Percentiles rank a stretch among this genome's conserved stretches.
Conservation (phyloP, 352 stramenopile species). For the Phytophthora sp. region DNA sequence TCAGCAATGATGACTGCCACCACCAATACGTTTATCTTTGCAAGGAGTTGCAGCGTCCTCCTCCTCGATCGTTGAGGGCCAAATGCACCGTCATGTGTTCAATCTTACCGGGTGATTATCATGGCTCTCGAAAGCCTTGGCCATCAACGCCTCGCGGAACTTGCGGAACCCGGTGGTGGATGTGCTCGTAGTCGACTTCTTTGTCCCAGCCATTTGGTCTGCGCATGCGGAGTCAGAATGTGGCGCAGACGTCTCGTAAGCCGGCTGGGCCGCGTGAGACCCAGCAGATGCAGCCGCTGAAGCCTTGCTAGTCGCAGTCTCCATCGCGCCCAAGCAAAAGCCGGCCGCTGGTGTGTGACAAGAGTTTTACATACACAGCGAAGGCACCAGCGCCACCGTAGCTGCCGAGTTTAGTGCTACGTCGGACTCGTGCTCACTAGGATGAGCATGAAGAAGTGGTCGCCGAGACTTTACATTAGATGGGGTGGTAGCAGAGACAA, state of each 20-base stretch:
- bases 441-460: too few relatives aligned
- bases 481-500: too few relatives aligned
- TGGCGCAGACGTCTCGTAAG: conserved; percentile 9
- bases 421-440: too few relatives aligned
- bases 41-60: not conserved
- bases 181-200: conserved; percentile 15
- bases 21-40: not conserved
- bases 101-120: conserved; percentile 52
- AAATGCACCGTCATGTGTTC: not conserved
- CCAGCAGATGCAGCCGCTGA: conserved; percentile 24
- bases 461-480: too few relatives aligned
- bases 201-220: not conserved
- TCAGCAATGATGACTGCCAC: not conserved
- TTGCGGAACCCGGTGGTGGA: conserved; percentile 51
- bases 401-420: conserved; percentile 8
- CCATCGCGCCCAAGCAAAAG: conserved; percentile 3
- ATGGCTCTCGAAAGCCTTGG: conserved; percentile 48
- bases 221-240: conserved; percentile 10
- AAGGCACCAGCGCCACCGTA: not conserved
- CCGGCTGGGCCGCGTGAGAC: conserved; percentile 16
- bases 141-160: conserved; percentile 62
- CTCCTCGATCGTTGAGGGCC: conserved; percentile 4
- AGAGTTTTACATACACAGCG: conserved; percentile 9
- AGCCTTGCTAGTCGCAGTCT: conserved; percentile 16
- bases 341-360: conserved; percentile 6